Evolutionary conservation across 805 yeast species (phyloP).

Genomic region (Hanseniaspora clermontiae): DNA sequence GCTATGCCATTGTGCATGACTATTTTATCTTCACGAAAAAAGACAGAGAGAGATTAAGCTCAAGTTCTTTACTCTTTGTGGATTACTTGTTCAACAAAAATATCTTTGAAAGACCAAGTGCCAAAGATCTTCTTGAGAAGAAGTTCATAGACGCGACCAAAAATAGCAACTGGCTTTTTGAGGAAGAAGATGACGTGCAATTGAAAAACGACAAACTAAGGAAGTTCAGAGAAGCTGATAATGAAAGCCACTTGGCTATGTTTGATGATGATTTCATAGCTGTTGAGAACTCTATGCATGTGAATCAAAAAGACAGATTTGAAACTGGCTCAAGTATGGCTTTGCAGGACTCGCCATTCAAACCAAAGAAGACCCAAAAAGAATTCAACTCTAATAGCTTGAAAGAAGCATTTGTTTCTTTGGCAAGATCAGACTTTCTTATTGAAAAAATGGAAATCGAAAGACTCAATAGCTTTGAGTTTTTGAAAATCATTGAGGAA

Average conservation of each 20-base stretch:
- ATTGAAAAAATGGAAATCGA: neutral
- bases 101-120: conserved; percentile 54
- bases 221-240: conserved; percentile 20
- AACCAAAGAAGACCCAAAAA: neutral
- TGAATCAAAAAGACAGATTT: neutral
- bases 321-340: neutral
- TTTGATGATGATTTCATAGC: conserved; percentile 12
- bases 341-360: conserved; percentile 9
- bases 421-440: conserved; percentile 10
- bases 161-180: conserved; percentile 11
- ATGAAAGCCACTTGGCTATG: neutral
- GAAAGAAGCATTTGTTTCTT: neutral
- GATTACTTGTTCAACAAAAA: conserved; percentile 54
- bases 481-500: conserved; percentile 8
- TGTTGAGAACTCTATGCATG: neutral
- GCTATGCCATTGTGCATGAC: conserved; percentile 32
- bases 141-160: conserved; percentile 1
- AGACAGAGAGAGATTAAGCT: conserved; percentile 18
- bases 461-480: conserved; percentile 2
- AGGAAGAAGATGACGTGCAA: conserved; percentile 12
- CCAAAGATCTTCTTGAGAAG: conserved; percentile 37
- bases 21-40: conserved; percentile 16
- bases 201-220: conserved; percentile 17
- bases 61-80: conserved; percentile 59
- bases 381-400: neutral